A percentile compares a stretch with the other conserved stretches of the same genome.
Evolutionary conservation across 768 basidiomycete species (phyloP).

Genomic region (Auricularia cornea): DNA sequence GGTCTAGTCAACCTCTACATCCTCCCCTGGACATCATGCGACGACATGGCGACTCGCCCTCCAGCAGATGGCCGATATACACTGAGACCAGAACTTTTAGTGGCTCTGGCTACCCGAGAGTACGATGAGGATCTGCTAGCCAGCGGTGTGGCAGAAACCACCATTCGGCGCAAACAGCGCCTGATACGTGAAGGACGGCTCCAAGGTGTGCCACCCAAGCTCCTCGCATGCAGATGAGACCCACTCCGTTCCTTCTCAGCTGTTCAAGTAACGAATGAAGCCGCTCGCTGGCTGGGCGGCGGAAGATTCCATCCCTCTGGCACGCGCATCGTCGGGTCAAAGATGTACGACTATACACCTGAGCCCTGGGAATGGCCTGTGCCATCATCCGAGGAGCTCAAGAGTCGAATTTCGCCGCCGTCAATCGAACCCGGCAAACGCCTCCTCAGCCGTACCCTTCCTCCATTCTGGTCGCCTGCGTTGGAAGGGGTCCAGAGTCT

Average conservation of each 20-base stretch:
- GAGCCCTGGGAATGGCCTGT: slow-evolving; percentile 27
- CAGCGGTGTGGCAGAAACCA: slow-evolving; percentile 43
- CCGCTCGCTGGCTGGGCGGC: slow-evolving; percentile 49
- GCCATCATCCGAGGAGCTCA: slow-evolving; percentile 51
- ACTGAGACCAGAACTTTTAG: not conserved
- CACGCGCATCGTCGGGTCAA: slow-evolving; percentile 56
- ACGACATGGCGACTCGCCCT: slow-evolving; percentile 32
- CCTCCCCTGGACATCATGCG: slow-evolving; percentile 55
- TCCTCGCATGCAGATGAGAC: not conserved
- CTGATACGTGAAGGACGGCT: slow-evolving; percentile 51
- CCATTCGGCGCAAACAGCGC: slow-evolving; percentile 37
- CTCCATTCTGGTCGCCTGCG: slow-evolving; percentile 49
- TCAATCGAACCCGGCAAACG: slow-evolving; percentile 32
- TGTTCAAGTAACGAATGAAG: slow-evolving; percentile 60
- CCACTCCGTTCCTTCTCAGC: too few species aligned
- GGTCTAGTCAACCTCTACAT: slow-evolving; percentile 74
- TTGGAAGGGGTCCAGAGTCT: slow-evolving; percentile 55
- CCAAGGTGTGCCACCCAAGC: slow-evolving; percentile 30
- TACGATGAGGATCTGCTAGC: slow-evolving; percentile 41
- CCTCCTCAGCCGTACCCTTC: slow-evolving; percentile 47
- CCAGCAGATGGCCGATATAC: too few species aligned
- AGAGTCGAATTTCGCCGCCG: slow-evolving; percentile 57
- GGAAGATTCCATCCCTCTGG: slow-evolving; percentile 60
- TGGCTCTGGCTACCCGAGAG: slow-evolving; percentile 26
- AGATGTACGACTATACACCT: slow-evolving; percentile 58